Percentiles rank a stretch among this genome's conserved stretches.
Evolutionary conservation across 2,329 filamentous ascomycete genomes (phyloP).

Genomic region (Colletotrichum tropicicola): DNA sequence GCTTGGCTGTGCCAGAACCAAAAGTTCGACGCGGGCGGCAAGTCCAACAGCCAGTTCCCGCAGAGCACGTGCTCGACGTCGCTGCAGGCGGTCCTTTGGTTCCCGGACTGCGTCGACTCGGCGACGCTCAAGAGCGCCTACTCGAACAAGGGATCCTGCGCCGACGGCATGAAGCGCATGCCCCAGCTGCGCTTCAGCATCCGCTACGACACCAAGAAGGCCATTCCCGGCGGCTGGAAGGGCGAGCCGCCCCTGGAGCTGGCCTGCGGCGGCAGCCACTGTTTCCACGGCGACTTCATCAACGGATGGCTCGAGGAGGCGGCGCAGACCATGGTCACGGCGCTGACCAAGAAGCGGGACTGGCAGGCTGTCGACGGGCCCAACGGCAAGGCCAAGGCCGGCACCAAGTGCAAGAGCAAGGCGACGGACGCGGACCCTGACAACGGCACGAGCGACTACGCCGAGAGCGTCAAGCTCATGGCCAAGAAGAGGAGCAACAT

Average conservation of each 20-base stretch:
- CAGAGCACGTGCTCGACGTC: slow-evolving; percentile 37
- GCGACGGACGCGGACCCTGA: slow-evolving; percentile 45
- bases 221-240: slow-evolving; percentile 52
- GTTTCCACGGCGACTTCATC: slow-evolving; percentile 55
- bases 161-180: slow-evolving; percentile 52
- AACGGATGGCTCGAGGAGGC: slow-evolving; percentile 54
- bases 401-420: slow-evolving; percentile 37
- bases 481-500: neutral
- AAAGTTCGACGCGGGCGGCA: slow-evolving; percentile 18
- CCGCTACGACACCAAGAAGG: slow-evolving; percentile 51
- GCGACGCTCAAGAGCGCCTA: slow-evolving; percentile 30
- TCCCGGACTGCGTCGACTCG: slow-evolving; percentile 35
- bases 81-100: slow-evolving; percentile 34
- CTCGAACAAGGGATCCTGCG: slow-evolving; percentile 39
- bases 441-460: slow-evolving; percentile 46
- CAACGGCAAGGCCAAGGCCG: slow-evolving; percentile 39
- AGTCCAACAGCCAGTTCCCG: slow-evolving; percentile 18
- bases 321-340: slow-evolving; percentile 47
- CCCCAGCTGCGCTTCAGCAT: slow-evolving; percentile 57
- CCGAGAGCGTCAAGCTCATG: slow-evolving; percentile 35
- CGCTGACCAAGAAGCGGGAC: slow-evolving; percentile 37
- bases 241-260: slow-evolving; percentile 55
- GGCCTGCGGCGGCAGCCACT: slow-evolving; percentile 48
- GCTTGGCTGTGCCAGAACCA: slow-evolving; percentile 25
- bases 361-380: slow-evolving; percentile 39